A percentile compares a stretch with the other conserved stretches of the same genome.
phyloP scores from a whole-genome alignment of 257 asterid genomes.

The Petrea volubilis region DNA sequence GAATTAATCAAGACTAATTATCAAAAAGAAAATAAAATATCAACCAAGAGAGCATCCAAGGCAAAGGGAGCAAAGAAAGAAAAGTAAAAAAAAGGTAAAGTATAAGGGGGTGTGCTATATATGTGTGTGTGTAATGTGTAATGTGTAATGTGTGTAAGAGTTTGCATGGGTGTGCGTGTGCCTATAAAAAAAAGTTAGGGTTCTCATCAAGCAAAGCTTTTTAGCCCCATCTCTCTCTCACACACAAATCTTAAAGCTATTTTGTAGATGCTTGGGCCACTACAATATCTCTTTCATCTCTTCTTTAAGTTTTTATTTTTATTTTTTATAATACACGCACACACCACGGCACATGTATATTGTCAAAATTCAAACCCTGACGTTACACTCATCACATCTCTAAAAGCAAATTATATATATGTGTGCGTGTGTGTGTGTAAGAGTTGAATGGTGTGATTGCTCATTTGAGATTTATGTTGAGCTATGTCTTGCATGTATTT shows the following conservation, averaged over 20 bases:
- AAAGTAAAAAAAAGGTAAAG: slow-evolving; percentile 45
- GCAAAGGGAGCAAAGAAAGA: slow-evolving; percentile 30
- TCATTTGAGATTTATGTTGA: too few species aligned
- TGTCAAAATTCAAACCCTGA: too few species aligned
- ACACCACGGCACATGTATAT: too few species aligned
- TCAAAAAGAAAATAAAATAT: slow-evolving; percentile 11
- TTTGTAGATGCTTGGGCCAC: slow-evolving; percentile 45
- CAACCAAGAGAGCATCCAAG: slow-evolving; percentile 46
- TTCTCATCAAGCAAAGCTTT: slow-evolving; percentile 42
- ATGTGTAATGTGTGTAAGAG: slow-evolving; percentile 5
- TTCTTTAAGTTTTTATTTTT: slow-evolving; percentile 25
- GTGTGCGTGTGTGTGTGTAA: too few species aligned
- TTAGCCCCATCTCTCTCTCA: slow-evolving; percentile 5
- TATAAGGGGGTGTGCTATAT: slow-evolving; percentile 20
- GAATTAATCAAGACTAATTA: not conserved
- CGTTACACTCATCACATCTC: too few species aligned
- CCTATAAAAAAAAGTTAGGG: slow-evolving; percentile 28
- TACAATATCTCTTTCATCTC: slow-evolving; percentile 31
- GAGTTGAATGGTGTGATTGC: too few species aligned
- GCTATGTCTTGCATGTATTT: too few species aligned
- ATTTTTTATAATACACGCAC: not conserved
- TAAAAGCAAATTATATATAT: too few species aligned
- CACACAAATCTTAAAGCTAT: slow-evolving; percentile 29
- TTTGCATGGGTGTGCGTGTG: slow-evolving; percentile 49
- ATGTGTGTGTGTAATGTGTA: slow-evolving; percentile 1